Conservation (phyloP, 805 yeast genomes). For the Teunomyces funiuensis region DNA sequence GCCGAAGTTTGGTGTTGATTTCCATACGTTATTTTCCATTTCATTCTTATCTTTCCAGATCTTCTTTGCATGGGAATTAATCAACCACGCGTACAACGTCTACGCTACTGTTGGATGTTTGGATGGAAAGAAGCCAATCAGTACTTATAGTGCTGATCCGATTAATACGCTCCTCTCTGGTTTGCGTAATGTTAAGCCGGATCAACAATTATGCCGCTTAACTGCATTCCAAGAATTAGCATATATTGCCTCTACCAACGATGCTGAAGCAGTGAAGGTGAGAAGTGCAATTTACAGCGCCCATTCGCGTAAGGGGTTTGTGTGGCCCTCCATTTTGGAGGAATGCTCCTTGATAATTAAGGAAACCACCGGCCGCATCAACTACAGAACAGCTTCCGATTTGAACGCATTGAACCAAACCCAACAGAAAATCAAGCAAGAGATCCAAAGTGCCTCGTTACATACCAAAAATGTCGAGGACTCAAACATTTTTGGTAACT, state of each 20-base stretch:
- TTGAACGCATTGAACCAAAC: slow-evolving; percentile 24
- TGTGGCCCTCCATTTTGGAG: slow-evolving; percentile 60
- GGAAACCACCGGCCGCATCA: slow-evolving; percentile 45
- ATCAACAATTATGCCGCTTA: slow-evolving; percentile 37
- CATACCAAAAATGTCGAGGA: slow-evolving; percentile 10
- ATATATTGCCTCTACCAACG: slow-evolving; percentile 50
- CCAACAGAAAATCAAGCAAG: slow-evolving; percentile 19
- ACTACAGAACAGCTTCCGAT: slow-evolving; percentile 32
- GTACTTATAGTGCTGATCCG: slow-evolving; percentile 59
- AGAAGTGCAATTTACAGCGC: slow-evolving; percentile 56
- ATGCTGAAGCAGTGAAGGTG: slow-evolving; percentile 37
- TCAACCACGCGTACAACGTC: slow-evolving; percentile 59
- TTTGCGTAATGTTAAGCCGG: slow-evolving; percentile 48
- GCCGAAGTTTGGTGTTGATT: slow-evolving; percentile 40
- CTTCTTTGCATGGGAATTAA: slow-evolving; percentile 50
- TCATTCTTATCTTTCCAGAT: slow-evolving; percentile 34
- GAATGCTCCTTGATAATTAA: slow-evolving; percentile 60
- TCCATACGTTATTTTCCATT: slow-evolving; percentile 19
- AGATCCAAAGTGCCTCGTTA: neutral
- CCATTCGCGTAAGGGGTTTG: slow-evolving; percentile 42
- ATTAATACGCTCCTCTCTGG: slow-evolving; percentile 65
- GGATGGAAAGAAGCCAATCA: slow-evolving; percentile 62
- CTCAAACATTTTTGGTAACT: slow-evolving; percentile 39
- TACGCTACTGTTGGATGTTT: slow-evolving; percentile 73
- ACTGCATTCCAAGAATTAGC: slow-evolving; percentile 80